Evolutionary conservation across 768 basidiomycete genomes (phyloP).

Genomic region (Boletus insuetus): DNA sequence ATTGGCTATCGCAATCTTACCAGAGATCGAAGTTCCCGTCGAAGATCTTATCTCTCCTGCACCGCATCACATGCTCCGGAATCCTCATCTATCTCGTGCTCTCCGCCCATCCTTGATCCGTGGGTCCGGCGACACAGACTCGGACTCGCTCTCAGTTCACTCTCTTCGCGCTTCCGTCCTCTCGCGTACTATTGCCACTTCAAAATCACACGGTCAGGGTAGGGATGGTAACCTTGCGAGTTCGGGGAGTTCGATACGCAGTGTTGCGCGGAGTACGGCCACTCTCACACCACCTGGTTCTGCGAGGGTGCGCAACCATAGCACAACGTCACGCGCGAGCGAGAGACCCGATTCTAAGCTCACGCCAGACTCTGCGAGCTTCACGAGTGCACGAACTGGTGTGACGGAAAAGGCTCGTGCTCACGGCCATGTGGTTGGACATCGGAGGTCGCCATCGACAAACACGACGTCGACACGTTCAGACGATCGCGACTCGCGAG

Average conservation of each 20-base stretch:
- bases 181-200: constrained; percentile 30
- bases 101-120: constrained; percentile 30
- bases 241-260: constrained; percentile 44
- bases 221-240: constrained; percentile 21
- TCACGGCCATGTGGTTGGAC: constrained; percentile 13
- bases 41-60: constrained; percentile 65
- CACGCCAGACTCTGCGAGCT: constrained; percentile 45
- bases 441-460: constrained; percentile 24
- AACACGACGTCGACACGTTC: constrained; percentile 8
- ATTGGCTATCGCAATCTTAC: background rate
- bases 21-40: constrained; percentile 77
- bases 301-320: constrained; percentile 23
- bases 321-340: constrained; percentile 23
- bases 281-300: constrained; percentile 19
- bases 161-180: constrained; percentile 46
- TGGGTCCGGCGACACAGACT: constrained; percentile 31
- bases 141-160: constrained; percentile 43
- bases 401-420: constrained; percentile 22
- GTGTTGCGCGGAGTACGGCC: constrained; percentile 42
- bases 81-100: constrained; percentile 28
- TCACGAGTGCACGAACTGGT: constrained; percentile 26
- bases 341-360: constrained; percentile 71
- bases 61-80: constrained; percentile 27
- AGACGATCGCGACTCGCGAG: background rate
- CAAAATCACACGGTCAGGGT: constrained; percentile 20